Evolutionary conservation across 2,329 filamentous ascomycete genomes (phyloP).

Genomic region (Cladosporium sp.): DNA sequence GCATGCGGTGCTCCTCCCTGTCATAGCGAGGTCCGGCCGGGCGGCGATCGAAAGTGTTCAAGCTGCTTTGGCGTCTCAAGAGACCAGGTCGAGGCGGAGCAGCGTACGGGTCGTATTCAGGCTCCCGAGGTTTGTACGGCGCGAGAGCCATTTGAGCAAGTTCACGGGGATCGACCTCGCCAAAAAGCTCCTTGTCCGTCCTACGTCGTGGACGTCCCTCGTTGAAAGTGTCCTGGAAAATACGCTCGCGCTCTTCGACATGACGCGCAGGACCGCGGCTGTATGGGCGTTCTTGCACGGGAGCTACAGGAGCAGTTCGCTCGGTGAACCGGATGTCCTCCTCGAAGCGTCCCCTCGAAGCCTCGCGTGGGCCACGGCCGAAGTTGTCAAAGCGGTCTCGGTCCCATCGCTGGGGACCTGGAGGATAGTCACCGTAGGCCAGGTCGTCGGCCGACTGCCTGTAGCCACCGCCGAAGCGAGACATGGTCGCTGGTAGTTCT

Average conservation of each 20-base stretch:
- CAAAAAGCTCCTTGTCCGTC: slow-evolving; percentile 43
- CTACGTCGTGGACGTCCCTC: slow-evolving; percentile 24
- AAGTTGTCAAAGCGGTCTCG: slow-evolving; percentile 48
- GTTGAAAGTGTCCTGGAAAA: slow-evolving; percentile 40
- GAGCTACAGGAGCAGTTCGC: slow-evolving; percentile 37
- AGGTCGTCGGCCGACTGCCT: slow-evolving; percentile 39
- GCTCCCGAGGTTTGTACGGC: slow-evolving; percentile 52
- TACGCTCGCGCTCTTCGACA: slow-evolving; percentile 40
- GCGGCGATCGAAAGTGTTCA: slow-evolving; percentile 84
- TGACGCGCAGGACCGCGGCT: slow-evolving; percentile 31
- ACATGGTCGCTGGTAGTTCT: slow-evolving; percentile 18
- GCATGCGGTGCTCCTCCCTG: slow-evolving; percentile 60
- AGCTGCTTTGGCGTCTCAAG: slow-evolving; percentile 76
- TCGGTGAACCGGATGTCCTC: slow-evolving; percentile 42
- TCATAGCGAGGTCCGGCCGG: slow-evolving; percentile 54
- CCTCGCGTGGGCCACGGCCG: slow-evolving; percentile 27
- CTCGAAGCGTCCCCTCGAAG: slow-evolving; percentile 33
- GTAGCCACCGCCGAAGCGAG: slow-evolving; percentile 19
- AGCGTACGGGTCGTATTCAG: slow-evolving; percentile 40
- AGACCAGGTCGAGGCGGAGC: slow-evolving; percentile 61
- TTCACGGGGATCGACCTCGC: slow-evolving; percentile 44
- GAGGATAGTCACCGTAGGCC: slow-evolving; percentile 34
- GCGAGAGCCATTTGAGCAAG: slow-evolving; percentile 50
- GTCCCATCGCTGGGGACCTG: slow-evolving; percentile 46
- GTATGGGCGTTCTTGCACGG: slow-evolving; percentile 38